Base-by-base conservation (phyloP, 805 yeast species). In the Brettanomyces custersianus region DNA sequence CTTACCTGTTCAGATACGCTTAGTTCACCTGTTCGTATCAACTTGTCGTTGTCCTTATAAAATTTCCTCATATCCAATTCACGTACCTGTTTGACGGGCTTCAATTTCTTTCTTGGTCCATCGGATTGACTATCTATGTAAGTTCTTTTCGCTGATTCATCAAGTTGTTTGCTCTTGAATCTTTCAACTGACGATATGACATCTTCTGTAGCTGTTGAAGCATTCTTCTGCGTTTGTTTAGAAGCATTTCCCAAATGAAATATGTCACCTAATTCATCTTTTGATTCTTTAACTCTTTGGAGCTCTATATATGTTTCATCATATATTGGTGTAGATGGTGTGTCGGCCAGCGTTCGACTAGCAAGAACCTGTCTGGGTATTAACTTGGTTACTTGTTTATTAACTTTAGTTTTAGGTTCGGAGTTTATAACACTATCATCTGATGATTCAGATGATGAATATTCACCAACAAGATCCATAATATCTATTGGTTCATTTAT, bases 1-100 rank as follows among this genome's bases (percentile, higher is more conserved):
- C 34, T 24, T 2, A 25, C 29, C 21, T 44, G 42, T 20, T 45
- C 45, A 1, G 41, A 39, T 19, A 44, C 40, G 40, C 60, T 55
- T 25, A 63, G 47, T 17, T 52, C 52, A 1, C 70, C 72, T 1
- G 45, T 34, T 19, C 42, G 45, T 11, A 55, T 55, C 26, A 55
- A 42, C 12, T 46, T 31, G 20, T 49, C 51, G 40, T 66, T 65
- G 20, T 48, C 40, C 10, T 45, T 35, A 38, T 68, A 68, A 39
- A 65, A 66, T 10, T 59, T 51, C 33, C 51, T 55, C 44, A 67
- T 55, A 36, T 54, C 49, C 40, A 64, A 52, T 16, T 65, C 68
- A 8, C 56, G 32, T 10, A 62, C 25, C 23, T n/a, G n/a, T n/a
- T n/a, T n/a, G n/a, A n/a, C n/a, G n/a, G n/a, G 7, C 13, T 7